A percentile compares a stretch with the other conserved stretches of the same genome.
Conservation (phyloP, 1,284 basidiomycete species). For the Ganoderma lingzhi region DNA sequence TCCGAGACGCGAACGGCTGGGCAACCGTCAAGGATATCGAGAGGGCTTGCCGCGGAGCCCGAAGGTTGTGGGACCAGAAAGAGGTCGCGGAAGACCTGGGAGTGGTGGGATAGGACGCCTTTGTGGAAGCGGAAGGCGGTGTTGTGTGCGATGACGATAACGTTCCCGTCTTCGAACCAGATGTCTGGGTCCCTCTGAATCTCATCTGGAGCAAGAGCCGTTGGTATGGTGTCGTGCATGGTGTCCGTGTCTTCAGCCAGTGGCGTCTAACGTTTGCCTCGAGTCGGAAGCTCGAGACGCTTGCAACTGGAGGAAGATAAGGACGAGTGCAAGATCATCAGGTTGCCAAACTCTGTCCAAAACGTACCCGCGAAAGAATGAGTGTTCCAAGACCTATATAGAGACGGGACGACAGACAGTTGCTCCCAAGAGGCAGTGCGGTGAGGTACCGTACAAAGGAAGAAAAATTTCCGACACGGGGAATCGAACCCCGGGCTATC, state of each 20-base stretch:
- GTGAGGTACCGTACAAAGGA: background rate
- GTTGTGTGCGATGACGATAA: conserved; percentile 7
- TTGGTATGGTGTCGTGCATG: background rate
- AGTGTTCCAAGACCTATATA: no score
- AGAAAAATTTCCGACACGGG: background rate
- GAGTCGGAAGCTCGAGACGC: background rate
- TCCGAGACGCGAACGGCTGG: conserved; percentile 14
- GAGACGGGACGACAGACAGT: no score
- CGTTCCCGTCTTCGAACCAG: conserved; percentile 18
- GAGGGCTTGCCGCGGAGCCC: background rate
- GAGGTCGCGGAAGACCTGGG: conserved; percentile 13
- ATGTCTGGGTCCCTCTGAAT: conserved; percentile 4
- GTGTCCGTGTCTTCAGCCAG: background rate
- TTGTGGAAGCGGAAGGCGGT: conserved; percentile 10
- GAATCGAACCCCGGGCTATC: conserved; percentile 5
- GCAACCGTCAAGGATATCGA: conserved; percentile 8
- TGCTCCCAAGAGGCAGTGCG: no score
- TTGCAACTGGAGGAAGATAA: background rate
- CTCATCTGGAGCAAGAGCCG: background rate
- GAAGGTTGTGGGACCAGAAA: conserved; percentile 13
- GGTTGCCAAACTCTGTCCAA: background rate
- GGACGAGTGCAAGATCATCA: background rate
- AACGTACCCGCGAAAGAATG: background rate
- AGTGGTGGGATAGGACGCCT: conserved; percentile 2
- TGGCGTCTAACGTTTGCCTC: background rate